Evolutionary conservation across 139 green algal genomes (phyloP).

Genomic region (Chloropicon primus): DNA sequence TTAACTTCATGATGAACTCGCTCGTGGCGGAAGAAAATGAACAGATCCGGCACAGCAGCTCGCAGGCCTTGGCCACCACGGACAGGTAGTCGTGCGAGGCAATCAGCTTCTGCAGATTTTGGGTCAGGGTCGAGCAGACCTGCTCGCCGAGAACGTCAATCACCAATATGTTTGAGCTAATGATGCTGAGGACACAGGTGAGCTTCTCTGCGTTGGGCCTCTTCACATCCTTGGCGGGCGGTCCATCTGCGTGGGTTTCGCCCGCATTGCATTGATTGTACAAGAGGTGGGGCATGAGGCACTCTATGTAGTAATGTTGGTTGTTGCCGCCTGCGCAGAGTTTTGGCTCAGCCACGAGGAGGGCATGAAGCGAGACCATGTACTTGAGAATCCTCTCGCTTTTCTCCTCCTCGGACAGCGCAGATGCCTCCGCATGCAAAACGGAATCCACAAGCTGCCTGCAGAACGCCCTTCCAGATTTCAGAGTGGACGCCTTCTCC

Average conservation of each 20-base stretch:
- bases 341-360: not conserved
- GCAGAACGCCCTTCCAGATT: not conserved
- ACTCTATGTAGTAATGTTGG: not conserved
- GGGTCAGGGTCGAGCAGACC: not conserved
- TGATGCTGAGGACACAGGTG: not conserved
- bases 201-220: not conserved
- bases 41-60: not conserved
- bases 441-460: not conserved
- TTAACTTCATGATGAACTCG: not conserved
- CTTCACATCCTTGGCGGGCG: not conserved
- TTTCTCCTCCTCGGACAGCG: not conserved
- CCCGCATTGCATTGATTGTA: not conserved
- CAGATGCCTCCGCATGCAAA: not conserved
- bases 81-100: not conserved
- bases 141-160: not conserved
- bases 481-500: not conserved
- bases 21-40: not conserved
- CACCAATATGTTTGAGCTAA: not conserved
- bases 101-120: not conserved
- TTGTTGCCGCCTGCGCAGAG: not conserved
- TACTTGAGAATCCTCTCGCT: not conserved
- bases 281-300: not conserved
- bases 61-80: not conserved
- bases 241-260: too few relatives aligned
- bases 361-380: not conserved